phyloP scores from a whole-genome alignment of 495 filamentous ascomycete genomes.

The Xylaria telfairii region DNA sequence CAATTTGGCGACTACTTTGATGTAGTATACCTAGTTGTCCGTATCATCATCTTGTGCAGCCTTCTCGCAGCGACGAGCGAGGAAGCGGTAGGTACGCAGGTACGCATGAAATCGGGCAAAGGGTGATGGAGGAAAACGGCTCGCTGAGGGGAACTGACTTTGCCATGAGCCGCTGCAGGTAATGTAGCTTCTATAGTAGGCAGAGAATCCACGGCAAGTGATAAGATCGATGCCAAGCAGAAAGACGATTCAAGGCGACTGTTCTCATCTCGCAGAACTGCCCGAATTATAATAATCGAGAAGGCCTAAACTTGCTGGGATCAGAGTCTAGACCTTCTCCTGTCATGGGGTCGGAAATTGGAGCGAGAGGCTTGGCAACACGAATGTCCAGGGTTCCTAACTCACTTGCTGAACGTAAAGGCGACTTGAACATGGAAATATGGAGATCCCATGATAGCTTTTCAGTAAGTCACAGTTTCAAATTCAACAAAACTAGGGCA shows the following conservation, averaged over 20 bases:
- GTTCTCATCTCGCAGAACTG: too few species aligned
- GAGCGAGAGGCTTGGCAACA: not conserved
- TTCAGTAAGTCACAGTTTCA: not conserved
- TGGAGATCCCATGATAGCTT: not conserved
- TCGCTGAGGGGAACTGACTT: not conserved
- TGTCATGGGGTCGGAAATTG: not conserved
- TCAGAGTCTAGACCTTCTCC: not conserved
- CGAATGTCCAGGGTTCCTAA: not conserved
- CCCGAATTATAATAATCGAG: too few species aligned
- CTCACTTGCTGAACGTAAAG: not conserved
- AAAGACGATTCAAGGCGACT: too few species aligned
- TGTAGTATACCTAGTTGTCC: not conserved
- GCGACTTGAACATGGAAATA: not conserved
- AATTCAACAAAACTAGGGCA: not conserved
- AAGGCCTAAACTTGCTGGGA: too few species aligned
- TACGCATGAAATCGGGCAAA: not conserved
- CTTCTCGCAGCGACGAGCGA: not conserved
- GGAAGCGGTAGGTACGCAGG: too few species aligned
- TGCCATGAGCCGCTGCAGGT: not conserved
- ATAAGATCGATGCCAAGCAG: too few species aligned
- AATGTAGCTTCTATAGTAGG: not conserved
- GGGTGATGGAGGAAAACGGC: not conserved
- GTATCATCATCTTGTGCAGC: not conserved
- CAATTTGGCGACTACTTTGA: not conserved
- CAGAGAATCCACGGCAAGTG: not conserved